Base-by-base conservation (phyloP, 2,329 filamentous ascomycete genomes). In the Ceratocystis alfenasii region DNA sequence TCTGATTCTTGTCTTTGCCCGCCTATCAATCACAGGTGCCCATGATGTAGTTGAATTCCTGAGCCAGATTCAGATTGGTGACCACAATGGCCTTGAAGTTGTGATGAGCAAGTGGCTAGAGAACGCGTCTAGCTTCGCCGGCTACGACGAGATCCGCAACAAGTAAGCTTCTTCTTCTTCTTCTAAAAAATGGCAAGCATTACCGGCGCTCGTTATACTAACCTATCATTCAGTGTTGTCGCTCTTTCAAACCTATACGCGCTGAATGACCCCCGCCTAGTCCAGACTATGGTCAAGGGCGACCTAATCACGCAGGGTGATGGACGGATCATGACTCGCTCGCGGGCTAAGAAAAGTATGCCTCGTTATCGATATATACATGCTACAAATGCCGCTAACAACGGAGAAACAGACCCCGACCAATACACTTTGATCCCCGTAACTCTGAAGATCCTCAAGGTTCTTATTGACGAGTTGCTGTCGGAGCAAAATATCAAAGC, bases 41-140 rank as follows among this genome's bases (percentile, higher is more conserved):
- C 84, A 85, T 28, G 94, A 97, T 71, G 92, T 99, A 1, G 87
- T 97, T 15, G 87, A 94, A 65, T 99, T 99, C 77, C 80, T 99
- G 41, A 87, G 87, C 68, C 87, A 90, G 72, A 87, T 96, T 69
- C 83, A 90, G 70, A 88, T 97, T 69, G 84, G 85, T 61, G 87
- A 86, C 20, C 81, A 88, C 72, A 95, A 82, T 72, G 94, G 92
- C n/a, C 78, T 99, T 6, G 85, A 92, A 69, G 86, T 96, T 28
- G 94, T 99, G 2, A 78, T 97, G 70, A 83, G 86, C 76, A 96
- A 97, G 76, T 99, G 94, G 94, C 80, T 99, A 0, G 94, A 97
- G 77, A 96, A 97, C 75, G 96, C 91, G 3, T 84, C 95, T 75
- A 95, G 88, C 75, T 99, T 99, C 76, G 91, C 91, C n/a, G 94